Conservation (phyloP, 2,329 filamentous ascomycete species). For the Sporothrix protearum region DNA sequence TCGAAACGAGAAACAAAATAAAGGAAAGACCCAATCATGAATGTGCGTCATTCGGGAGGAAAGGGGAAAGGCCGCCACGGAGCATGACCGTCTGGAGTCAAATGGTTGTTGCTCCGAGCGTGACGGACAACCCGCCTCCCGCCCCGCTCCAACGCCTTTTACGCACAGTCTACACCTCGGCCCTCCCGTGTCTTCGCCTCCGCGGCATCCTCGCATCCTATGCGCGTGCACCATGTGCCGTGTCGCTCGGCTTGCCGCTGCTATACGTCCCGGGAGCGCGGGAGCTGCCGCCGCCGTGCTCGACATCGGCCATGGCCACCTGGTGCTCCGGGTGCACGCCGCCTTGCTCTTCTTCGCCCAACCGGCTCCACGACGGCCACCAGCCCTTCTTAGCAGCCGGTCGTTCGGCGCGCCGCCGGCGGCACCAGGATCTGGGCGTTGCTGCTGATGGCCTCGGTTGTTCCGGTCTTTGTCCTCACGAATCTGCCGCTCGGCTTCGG, state of each 20-base stretch:
- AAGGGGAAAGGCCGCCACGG: not conserved
- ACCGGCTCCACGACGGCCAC: conserved; percentile 4
- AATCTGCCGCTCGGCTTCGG: conserved; percentile 48
- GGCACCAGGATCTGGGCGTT: not conserved
- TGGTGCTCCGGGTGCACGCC: not conserved
- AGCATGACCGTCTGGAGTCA: not conserved
- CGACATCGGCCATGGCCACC: not conserved
- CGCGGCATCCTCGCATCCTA: not conserved
- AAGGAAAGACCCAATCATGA: not conserved
- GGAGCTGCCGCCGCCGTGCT: not conserved
- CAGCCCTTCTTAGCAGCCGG: conserved; percentile 4
- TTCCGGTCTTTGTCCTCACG: not conserved
- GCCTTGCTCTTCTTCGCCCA: not conserved
- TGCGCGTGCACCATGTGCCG: not conserved
- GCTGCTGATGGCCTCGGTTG: not conserved
- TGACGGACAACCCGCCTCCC: not conserved
- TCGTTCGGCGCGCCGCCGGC: not conserved
- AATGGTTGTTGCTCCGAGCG: not conserved
- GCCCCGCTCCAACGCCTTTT: not conserved
- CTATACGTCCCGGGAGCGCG: not conserved
- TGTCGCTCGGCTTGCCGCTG: not conserved
- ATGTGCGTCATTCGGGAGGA: not conserved
- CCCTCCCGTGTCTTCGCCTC: not conserved
- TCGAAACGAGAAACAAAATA: not conserved
- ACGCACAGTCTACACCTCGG: not conserved